Evolutionary conservation across 148 eudicot species (phyloP).

Genomic region (Rhododendron mucronatum): DNA sequence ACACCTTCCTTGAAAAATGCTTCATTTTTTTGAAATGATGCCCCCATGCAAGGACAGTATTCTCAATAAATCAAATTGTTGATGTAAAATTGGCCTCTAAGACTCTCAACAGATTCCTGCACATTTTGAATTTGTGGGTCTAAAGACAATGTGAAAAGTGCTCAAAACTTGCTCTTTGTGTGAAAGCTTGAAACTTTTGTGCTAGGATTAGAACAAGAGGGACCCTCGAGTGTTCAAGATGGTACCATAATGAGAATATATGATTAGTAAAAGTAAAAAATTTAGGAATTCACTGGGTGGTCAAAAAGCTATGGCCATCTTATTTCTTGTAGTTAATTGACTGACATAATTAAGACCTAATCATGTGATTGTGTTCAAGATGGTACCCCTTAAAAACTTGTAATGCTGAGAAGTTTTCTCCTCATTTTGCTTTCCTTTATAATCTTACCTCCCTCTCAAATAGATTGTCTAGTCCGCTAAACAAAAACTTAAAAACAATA

Average conservation of each 20-base stretch:
- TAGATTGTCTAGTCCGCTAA: too few relatives aligned
- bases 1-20: background rate
- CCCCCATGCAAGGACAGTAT: background rate
- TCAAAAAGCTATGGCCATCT: background rate
- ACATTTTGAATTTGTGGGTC: conserved; percentile 2
- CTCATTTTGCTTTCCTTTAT: too few relatives aligned
- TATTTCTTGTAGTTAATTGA: background rate
- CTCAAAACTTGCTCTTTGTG: background rate
- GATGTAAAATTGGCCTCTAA: background rate
- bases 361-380: background rate
- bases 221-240: background rate
- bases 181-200: background rate
- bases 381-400: background rate
- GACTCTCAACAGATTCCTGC: background rate
- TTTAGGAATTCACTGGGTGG: background rate
- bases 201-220: background rate
- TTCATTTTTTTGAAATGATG: background rate
- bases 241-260: background rate
- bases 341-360: background rate
- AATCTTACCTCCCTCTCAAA: too few relatives aligned
- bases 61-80: conserved; percentile 5
- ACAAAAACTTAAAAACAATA: too few relatives aligned
- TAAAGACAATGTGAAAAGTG: background rate
- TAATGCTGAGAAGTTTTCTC: background rate
- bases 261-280: background rate